Percentiles rank a stretch among this genome's conserved stretches.
phyloP scores from a whole-genome alignment of 129 eudicot genomes.

The Calendula officinalis region DNA sequence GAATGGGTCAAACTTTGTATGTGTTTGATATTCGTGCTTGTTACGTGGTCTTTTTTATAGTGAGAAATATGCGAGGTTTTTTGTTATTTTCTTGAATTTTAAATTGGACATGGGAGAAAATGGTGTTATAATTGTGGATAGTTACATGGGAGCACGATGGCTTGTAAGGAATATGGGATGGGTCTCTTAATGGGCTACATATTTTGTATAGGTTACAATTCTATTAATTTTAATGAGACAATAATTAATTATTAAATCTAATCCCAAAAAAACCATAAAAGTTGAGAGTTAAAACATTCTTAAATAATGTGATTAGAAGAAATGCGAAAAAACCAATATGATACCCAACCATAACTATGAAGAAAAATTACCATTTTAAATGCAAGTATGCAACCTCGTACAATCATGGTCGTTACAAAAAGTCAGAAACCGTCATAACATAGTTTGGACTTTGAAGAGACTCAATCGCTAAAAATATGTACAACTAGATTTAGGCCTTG shows the following conservation, averaged over 20 bases:
- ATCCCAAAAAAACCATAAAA: not conserved
- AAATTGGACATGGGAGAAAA: not conserved
- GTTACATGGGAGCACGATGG: constrained; percentile 33
- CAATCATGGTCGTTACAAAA: too few species aligned
- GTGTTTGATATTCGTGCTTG: constrained; percentile 9
- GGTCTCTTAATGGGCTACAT: not conserved
- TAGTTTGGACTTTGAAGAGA: too few species aligned
- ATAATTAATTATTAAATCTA: not conserved
- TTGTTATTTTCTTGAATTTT: not conserved
- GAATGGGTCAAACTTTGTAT: not conserved
- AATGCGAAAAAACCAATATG: not conserved
- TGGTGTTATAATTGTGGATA: constrained; percentile 16
- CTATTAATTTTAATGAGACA: not conserved
- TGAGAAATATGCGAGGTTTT: not conserved
- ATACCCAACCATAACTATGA: too few species aligned
- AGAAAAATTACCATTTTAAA: too few species aligned
- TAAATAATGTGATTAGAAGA: too few species aligned
- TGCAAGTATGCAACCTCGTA: too few species aligned
- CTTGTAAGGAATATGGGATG: constrained; percentile 8
- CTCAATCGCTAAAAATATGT: too few species aligned
- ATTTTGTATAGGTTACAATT: not conserved
- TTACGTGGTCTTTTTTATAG: constrained; percentile 25
- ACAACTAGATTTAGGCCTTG: too few species aligned
- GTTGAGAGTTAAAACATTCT: not conserved
- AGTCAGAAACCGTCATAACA: too few species aligned